Percentiles rank a stretch among this genome's conserved stretches.
phyloP scores from a whole-genome alignment of 805 yeast genomes.

The Lachancea sp. region DNA sequence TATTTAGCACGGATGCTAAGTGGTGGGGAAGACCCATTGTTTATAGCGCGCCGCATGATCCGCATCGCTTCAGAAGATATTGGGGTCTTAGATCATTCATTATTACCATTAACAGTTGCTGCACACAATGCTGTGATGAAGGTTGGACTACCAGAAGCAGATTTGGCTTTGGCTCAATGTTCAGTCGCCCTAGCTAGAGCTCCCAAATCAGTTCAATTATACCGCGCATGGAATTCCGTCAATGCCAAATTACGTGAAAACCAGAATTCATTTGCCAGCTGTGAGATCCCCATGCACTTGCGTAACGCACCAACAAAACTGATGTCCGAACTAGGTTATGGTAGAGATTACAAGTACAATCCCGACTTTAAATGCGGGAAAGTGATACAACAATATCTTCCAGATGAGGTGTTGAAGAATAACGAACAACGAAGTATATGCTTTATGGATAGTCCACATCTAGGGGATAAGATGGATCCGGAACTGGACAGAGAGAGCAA shows the following conservation, averaged over 20 bases:
- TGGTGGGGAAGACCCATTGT: slow-evolving; percentile 92
- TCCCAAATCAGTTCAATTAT: slow-evolving; percentile 78
- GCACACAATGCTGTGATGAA: slow-evolving; percentile 82
- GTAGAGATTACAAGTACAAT: slow-evolving; percentile 79
- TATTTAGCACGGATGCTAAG: slow-evolving; percentile 82
- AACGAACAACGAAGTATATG: slow-evolving; percentile 33
- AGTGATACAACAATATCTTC: slow-evolving; percentile 72
- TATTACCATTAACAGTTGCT: slow-evolving; percentile 81
- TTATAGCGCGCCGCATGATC: slow-evolving; percentile 84
- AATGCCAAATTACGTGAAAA: slow-evolving; percentile 52
- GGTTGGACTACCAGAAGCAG: slow-evolving; percentile 93
- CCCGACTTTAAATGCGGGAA: slow-evolving; percentile 71
- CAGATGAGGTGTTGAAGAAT: slow-evolving; percentile 42
- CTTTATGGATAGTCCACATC: slow-evolving; percentile 48
- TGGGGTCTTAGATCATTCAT: slow-evolving; percentile 76
- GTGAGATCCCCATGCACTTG: slow-evolving; percentile 64
- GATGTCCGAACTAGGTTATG: slow-evolving; percentile 86
- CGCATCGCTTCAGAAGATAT: slow-evolving; percentile 94
- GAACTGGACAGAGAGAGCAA: slow-evolving; percentile 27
- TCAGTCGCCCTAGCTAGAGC: slow-evolving; percentile 86
- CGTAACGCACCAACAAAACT: slow-evolving; percentile 91
- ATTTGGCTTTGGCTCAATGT: slow-evolving; percentile 82
- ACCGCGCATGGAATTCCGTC: slow-evolving; percentile 70
- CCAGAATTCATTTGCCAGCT: slow-evolving; percentile 41
- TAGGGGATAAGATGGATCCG: slow-evolving; percentile 44